phyloP scores from a whole-genome alignment of 2,329 filamentous ascomycete genomes.

The Rachicladosporium sp. region DNA sequence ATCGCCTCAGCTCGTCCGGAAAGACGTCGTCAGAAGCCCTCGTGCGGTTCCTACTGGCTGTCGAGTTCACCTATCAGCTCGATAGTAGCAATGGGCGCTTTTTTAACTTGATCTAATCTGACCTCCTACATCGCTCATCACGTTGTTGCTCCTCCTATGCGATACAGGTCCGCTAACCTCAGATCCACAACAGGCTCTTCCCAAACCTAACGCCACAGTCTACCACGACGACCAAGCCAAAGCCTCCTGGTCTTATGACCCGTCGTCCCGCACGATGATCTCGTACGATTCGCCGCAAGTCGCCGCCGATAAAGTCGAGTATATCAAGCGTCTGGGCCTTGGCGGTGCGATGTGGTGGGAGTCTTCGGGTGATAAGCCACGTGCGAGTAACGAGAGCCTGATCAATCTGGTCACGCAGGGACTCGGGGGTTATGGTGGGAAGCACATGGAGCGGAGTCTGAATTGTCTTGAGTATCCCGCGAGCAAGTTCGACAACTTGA shows the following conservation, averaged over 20 bases:
- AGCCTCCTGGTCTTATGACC: constrained; percentile 67
- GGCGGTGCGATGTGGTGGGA: constrained; percentile 95
- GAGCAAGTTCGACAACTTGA: constrained; percentile 42
- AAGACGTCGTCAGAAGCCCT: constrained; percentile 4
- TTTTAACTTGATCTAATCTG: constrained; percentile 16
- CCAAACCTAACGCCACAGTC: constrained; percentile 53
- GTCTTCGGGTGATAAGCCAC: constrained; percentile 59
- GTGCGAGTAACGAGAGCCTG: constrained; percentile 44
- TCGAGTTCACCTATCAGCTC: too few relatives aligned
- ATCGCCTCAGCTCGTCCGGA: background rate
- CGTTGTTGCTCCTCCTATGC: constrained; percentile 4
- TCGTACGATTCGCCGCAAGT: constrained; percentile 60
- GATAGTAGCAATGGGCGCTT: background rate
- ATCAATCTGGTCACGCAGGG: constrained; percentile 13
- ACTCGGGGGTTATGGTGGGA: constrained; percentile 22
- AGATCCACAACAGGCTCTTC: constrained; percentile 40
- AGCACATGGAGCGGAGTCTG: constrained; percentile 29
- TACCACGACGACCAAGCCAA: constrained; percentile 47
- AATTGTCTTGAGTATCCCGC: constrained; percentile 40
- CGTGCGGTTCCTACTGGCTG: too few relatives aligned
- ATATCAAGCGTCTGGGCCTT: constrained; percentile 51
- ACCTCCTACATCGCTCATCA: background rate
- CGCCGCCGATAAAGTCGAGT: constrained; percentile 56
- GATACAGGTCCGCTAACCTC: background rate
- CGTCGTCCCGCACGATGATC: constrained; percentile 51